Evolutionary conservation across 768 basidiomycete genomes (phyloP).

Genomic region (Phlegmacium glaucopus): DNA sequence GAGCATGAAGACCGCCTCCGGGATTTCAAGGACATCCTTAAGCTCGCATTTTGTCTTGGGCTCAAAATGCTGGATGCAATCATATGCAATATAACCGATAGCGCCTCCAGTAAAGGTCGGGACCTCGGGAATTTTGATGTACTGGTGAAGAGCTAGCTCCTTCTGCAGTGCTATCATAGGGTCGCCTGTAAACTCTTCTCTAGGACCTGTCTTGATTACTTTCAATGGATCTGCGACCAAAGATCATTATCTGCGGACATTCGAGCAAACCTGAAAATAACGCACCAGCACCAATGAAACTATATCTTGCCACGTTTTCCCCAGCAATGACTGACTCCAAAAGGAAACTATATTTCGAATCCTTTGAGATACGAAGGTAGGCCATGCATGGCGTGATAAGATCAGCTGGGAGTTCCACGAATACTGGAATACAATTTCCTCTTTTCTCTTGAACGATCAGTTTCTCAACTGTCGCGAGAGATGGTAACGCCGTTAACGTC

Average conservation of each 20-base stretch:
- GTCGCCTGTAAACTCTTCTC: slow-evolving; percentile 81
- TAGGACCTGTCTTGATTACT: slow-evolving; percentile 84
- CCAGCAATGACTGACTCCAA: slow-evolving; percentile 91
- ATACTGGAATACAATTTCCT: slow-evolving; percentile 93
- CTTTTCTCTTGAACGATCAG: slow-evolving; percentile 77
- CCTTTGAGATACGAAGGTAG: slow-evolving; percentile 88
- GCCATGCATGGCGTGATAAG: slow-evolving; percentile 96
- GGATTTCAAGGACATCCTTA: slow-evolving; percentile 79
- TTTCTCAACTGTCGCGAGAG: slow-evolving; percentile 71
- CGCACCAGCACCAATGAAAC: slow-evolving; percentile 93
- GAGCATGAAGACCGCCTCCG: slow-evolving; percentile 96
- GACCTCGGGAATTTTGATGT: slow-evolving; percentile 87
- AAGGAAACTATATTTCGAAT: slow-evolving; percentile 92
- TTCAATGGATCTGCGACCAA: slow-evolving; percentile 79
- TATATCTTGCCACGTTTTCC: slow-evolving; percentile 89
- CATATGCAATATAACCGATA: slow-evolving; percentile 96
- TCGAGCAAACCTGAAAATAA: slow-evolving; percentile 1
- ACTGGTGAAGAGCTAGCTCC: slow-evolving; percentile 83
- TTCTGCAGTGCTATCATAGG: slow-evolving; percentile 82
- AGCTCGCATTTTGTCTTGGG: slow-evolving; percentile 81
- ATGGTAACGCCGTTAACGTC: slow-evolving; percentile 68
- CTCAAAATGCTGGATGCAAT: slow-evolving; percentile 95
- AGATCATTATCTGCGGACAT: background rate
- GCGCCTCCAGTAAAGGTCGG: slow-evolving; percentile 97
- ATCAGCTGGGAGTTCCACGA: slow-evolving; percentile 90